Conservation (phyloP, 768 basidiomycete genomes). For the Clitopilus hobsonii region DNA sequence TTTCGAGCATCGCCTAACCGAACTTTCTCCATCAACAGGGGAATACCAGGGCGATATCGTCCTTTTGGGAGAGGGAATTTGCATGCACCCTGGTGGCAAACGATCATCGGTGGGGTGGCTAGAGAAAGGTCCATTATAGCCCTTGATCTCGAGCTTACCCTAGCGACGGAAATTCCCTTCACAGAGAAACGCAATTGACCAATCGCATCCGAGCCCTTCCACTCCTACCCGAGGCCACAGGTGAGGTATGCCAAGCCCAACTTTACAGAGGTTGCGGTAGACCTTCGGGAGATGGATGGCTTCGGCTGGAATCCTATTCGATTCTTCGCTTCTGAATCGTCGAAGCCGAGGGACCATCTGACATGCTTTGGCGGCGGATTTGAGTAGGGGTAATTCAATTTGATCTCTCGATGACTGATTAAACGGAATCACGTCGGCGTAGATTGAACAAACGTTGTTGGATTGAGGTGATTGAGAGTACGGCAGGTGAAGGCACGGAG, state of each 20-base stretch:
- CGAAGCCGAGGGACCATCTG: no score
- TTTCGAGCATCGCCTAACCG: conserved; percentile 5
- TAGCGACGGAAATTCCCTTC: background rate
- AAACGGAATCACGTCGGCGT: no score
- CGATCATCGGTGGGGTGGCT: background rate
- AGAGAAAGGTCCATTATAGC: background rate
- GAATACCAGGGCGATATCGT: background rate
- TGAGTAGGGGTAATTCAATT: no score
- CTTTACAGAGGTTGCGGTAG: background rate
- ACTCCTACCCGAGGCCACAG: background rate
- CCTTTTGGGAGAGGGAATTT: no score
- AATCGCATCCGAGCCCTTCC: background rate
- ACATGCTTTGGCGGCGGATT: no score
- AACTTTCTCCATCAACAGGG: conserved; percentile 12
- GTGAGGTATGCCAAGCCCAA: background rate
- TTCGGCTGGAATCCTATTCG: no score
- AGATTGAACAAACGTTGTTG: no score
- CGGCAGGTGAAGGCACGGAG: no score
- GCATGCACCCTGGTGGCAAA: no score
- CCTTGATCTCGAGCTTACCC: background rate
- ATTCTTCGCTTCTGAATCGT: no score
- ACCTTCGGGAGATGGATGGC: background rate
- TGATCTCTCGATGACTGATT: no score
- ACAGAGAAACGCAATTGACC: background rate
- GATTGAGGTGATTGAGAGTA: no score